Conservation (phyloP, 2,329 filamentous ascomycete species). For the Aureobasidium sp. region DNA sequence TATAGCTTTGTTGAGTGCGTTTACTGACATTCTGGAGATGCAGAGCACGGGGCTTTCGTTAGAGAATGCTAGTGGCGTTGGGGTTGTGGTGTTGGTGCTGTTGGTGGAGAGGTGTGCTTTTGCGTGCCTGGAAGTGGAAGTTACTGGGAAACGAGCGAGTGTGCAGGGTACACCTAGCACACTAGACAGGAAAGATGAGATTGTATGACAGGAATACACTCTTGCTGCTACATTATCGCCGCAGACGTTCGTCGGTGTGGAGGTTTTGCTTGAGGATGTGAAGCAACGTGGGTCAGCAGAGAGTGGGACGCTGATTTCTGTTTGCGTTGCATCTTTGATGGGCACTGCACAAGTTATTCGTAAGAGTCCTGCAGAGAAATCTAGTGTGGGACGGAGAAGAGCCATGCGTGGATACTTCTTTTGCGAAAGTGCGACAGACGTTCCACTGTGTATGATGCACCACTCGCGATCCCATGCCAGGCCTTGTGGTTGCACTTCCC, state of each 20-base stretch:
- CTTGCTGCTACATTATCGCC: slow-evolving; percentile 68
- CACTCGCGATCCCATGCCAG: slow-evolving; percentile 94
- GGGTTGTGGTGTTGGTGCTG: neutral
- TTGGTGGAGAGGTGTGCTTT: slow-evolving; percentile 58
- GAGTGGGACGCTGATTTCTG: slow-evolving; percentile 46
- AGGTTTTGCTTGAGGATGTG: slow-evolving; percentile 27
- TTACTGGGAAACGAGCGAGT: slow-evolving; percentile 73
- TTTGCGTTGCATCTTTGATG: neutral
- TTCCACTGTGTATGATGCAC: slow-evolving; percentile 85
- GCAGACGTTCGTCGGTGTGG: slow-evolving; percentile 60
- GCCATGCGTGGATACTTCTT: slow-evolving; percentile 87
- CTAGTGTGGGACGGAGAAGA: slow-evolving; percentile 65
- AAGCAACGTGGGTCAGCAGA: slow-evolving; percentile 60
- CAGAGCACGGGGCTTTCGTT: slow-evolving; percentile 93
- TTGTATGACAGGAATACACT: slow-evolving; percentile 57
- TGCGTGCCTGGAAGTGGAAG: slow-evolving; percentile 56
- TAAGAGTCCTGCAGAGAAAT: slow-evolving; percentile 61
- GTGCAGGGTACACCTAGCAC: slow-evolving; percentile 72
- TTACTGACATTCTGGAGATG: slow-evolving; percentile 72
- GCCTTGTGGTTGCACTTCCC: slow-evolving; percentile 76
- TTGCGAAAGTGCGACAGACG: slow-evolving; percentile 76
- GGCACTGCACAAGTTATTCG: slow-evolving; percentile 39
- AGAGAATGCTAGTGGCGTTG: slow-evolving; percentile 63
- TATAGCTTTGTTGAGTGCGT: slow-evolving; percentile 69
- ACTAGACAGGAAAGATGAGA: slow-evolving; percentile 71